Base-by-base conservation (phyloP, 352 stramenopile genomes). In the Pythium phragmiticola region DNA sequence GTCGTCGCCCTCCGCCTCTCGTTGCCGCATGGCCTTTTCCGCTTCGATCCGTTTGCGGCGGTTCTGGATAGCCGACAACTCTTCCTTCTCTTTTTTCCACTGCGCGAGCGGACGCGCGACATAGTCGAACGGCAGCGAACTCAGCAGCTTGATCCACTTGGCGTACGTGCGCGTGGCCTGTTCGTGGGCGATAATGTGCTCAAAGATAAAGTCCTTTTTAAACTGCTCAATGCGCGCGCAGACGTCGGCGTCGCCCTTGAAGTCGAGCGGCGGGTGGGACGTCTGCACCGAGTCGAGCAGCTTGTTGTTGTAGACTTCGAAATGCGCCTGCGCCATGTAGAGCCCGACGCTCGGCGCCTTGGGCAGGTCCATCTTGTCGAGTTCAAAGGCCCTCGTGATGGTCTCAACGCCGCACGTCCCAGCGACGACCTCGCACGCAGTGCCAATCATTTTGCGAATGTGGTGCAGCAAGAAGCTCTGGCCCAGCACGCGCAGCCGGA, bases 401-500 rank as follows among this genome's bases (percentile, higher is more conserved):
- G 84, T 85, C 13, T 63, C 65, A 8, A 71, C 53, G 16, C 73
- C 60, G 14, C 82, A 79, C 9, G 88, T 70, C 13, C 82, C 84
- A 7, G 83, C 78, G 26, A 94, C 75, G 36, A 95, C 71, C 52
- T 95, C 87, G 21, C 89, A 80, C 2, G 84, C 82, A 51, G 72
- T 86, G 47, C 85, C 87, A 41, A 99, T 93, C 97, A 99, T 99
- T 77, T 99, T 99, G 47, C 97, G 94, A 66, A 99, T 99, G 73
- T 99, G 96, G 70, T 99, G 93, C 41, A 99, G 73, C 41, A 99
- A 70, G 73, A 99, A 99, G 46, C 94, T 98, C 72, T 99, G 96
- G 16, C 97, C 97, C 7, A 97, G 69, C 2, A 99, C 94, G 65
- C 92, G 88, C 53, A 98, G 78, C 2, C 90, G 91, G 57, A 99